These are phyloP conservation scores for Cryptococcus amylolentus DNA, from an alignment of 1,284 basidiomycete species.

Conservation along the genomic window DNA sequence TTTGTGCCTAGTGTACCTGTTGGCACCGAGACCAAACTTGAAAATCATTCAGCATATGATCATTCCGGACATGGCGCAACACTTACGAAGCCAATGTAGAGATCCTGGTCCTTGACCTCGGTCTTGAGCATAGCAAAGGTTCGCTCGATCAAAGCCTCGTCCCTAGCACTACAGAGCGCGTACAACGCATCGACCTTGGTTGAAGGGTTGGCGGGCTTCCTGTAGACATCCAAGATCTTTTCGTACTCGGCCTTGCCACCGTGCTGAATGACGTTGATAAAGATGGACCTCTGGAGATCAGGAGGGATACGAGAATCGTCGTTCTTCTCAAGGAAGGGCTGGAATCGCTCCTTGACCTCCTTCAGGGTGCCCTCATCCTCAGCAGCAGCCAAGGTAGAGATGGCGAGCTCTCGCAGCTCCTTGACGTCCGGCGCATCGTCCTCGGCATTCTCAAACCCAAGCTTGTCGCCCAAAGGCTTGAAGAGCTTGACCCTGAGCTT, in stretches of 20 bases:
- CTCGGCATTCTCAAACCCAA: conserved; percentile 73
- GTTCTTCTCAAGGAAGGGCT: conserved; percentile 64
- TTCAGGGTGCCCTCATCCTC: conserved; percentile 65
- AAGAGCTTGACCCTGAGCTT: conserved; percentile 70
- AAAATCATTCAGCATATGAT: conserved; percentile 32
- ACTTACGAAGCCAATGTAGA: conserved; percentile 53
- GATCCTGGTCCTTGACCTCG: conserved; percentile 62
- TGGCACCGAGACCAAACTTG: conserved; percentile 48
- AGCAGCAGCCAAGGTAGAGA: conserved; percentile 63
- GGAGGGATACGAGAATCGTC: conserved; percentile 77
- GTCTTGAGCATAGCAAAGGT: conserved; percentile 60
- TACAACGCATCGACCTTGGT: conserved; percentile 66
- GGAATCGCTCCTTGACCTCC: conserved; percentile 73
- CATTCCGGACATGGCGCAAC: neutral
- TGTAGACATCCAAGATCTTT: conserved; percentile 65
- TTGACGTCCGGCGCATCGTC: conserved; percentile 69
- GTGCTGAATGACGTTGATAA: conserved; percentile 57
- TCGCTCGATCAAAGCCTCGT: conserved; percentile 54
- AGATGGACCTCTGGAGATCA: conserved; percentile 59
- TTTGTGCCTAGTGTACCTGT: conserved; percentile 37
- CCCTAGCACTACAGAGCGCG: conserved; percentile 37
- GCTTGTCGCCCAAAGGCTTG: conserved; percentile 69
- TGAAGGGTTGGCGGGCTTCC: conserved; percentile 69
- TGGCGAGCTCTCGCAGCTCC: conserved; percentile 72
- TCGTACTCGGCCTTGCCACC: conserved; percentile 78